phyloP scores from a whole-genome alignment of 306 rosid genomes.

The Casuarina glauca region DNA sequence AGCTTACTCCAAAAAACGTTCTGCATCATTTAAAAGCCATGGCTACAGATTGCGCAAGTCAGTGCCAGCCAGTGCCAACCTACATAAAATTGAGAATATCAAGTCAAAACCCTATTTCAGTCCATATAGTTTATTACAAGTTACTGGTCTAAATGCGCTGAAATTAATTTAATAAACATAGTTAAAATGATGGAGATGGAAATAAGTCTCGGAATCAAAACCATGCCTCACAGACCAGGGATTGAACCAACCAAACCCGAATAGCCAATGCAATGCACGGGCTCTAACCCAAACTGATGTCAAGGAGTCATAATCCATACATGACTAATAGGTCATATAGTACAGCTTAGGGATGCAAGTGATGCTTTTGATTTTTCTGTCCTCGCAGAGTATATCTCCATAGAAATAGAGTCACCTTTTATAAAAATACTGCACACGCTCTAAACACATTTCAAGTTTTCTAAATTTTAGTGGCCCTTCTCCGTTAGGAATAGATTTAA shows the following conservation, averaged over 20 bases:
- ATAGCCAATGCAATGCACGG: background rate
- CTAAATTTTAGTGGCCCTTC: background rate
- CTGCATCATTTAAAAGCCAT: conserved; percentile 16
- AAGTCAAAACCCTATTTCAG: background rate
- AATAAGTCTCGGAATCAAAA: background rate
- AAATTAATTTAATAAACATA: background rate
- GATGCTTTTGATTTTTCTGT: background rate
- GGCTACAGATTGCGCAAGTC: conserved; percentile 5
- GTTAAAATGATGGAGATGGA: background rate
- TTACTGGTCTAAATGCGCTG: background rate
- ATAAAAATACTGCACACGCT: background rate
- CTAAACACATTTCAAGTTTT: background rate
- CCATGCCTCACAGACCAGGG: background rate
- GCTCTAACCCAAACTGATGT: background rate
- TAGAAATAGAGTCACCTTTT: background rate
- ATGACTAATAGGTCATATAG: background rate
- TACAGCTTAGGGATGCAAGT: background rate
- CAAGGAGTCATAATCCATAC: background rate
- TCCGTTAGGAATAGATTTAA: background rate
- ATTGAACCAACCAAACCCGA: background rate
- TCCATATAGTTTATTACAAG: background rate
- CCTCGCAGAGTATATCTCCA: background rate
- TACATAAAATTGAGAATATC: background rate
- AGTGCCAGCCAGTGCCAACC: conserved; percentile 7
- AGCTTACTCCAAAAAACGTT: conserved; percentile 7